Evolutionary conservation across 2,329 filamentous ascomycete genomes (phyloP).

Genomic region (Byssothecium circinans): DNA sequence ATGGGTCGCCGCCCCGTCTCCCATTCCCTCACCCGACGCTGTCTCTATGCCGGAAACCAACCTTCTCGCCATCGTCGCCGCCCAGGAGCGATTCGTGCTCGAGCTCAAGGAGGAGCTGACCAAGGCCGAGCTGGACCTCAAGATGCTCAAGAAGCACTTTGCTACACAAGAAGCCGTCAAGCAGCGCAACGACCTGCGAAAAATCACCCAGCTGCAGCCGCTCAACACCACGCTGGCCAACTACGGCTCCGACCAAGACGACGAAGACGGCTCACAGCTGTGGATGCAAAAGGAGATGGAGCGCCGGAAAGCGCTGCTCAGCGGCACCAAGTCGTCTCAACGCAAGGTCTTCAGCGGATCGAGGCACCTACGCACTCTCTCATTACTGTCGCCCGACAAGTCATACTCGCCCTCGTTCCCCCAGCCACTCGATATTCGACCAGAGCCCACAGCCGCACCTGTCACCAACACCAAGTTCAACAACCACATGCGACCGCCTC

Average conservation of each 20-base stretch:
- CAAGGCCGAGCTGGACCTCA: conserved; percentile 77
- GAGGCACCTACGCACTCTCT: conserved; percentile 67
- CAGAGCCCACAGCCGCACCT: conserved; percentile 11
- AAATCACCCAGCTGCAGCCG: conserved; percentile 57
- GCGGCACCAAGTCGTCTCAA: conserved; percentile 50
- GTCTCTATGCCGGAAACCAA: conserved; percentile 35
- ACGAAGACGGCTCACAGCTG: conserved; percentile 48
- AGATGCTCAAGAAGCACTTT: conserved; percentile 81
- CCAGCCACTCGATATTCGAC: conserved; percentile 43
- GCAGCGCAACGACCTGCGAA: conserved; percentile 68
- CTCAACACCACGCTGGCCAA: conserved; percentile 48
- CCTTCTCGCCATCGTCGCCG: conserved; percentile 86
- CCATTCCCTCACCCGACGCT: conserved; percentile 30
- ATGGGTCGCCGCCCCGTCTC: conserved; percentile 39
- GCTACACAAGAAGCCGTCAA: conserved; percentile 73
- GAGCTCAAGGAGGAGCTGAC: conserved; percentile 89
- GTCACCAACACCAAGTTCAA: conserved; percentile 5
- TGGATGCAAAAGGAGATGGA: conserved; percentile 66
- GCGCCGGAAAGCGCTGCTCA: conserved; percentile 68
- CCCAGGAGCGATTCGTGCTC: conserved; percentile 86
- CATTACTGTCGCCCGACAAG: conserved; percentile 71
- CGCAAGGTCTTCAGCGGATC: conserved; percentile 65
- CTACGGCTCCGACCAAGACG: conserved; percentile 38
- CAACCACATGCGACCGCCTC: conserved; percentile 12
- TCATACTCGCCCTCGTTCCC: conserved; percentile 41